Conservation (phyloP, 768 basidiomycete genomes). For the Mycena venus region DNA sequence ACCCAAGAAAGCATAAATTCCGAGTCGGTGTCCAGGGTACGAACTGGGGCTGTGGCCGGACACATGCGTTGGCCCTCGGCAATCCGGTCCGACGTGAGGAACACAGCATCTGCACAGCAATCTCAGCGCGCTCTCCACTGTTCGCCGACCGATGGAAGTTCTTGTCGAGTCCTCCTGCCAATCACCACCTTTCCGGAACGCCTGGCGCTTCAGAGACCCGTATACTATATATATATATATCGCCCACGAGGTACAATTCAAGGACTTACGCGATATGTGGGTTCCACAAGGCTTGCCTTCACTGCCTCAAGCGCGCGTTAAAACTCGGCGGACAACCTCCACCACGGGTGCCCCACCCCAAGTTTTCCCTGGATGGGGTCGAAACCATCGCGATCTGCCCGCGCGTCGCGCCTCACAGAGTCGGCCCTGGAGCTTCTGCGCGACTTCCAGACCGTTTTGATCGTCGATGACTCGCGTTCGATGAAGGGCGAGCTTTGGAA, state of each 20-base stretch:
- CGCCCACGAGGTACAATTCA: slow-evolving; percentile 9
- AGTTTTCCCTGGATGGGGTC: slow-evolving; percentile 13
- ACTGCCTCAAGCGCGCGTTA: background rate
- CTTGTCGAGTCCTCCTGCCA: background rate
- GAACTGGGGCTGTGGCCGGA: background rate
- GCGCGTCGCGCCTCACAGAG: background rate
- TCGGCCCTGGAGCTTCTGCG: slow-evolving; percentile 29
- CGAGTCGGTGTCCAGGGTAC: background rate
- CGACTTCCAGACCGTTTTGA: slow-evolving; percentile 63
- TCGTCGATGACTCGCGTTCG: slow-evolving; percentile 69
- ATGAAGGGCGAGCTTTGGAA: slow-evolving; percentile 63
- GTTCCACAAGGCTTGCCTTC: slow-evolving; percentile 11
- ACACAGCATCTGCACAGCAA: background rate
- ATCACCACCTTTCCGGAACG: background rate
- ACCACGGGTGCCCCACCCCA: background rate
- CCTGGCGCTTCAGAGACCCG: background rate
- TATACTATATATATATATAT: background rate
- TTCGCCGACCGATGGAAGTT: background rate
- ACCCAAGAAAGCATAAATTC: too few species aligned
- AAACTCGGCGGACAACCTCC: background rate
- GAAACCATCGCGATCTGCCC: slow-evolving; percentile 19
- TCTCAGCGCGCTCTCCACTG: too few species aligned
- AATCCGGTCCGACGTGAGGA: background rate
- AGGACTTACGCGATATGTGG: slow-evolving; percentile 19
- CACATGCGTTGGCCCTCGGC: background rate